Base-by-base conservation (phyloP, 176 grass and related monocot species). In the Puya raimondii region DNA sequence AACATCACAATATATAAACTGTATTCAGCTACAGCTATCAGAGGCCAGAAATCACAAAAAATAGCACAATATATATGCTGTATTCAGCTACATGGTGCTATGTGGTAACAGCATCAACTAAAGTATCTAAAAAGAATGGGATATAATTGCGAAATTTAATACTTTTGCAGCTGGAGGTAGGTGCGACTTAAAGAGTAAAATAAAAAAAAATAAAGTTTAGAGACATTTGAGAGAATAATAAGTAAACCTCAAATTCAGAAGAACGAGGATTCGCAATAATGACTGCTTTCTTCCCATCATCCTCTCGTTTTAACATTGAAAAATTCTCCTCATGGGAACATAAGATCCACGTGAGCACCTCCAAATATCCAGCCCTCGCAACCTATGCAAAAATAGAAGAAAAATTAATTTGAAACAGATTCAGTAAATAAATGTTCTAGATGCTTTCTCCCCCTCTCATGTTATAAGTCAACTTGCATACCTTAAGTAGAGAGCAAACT, bases 321-420 rank as follows among this genome's bases (percentile, higher is more conserved):
- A 99, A 99, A 69, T 93, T 99, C 73, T 99, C 94, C 69, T 99
- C 94, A 9, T 84, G 80, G 33, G 94, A 99, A 74, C 82, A 84
- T 54, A 99, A 86, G 68, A 90, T 59, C 81, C 91, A 99, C 27
- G 89, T 99, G 53, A 99, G 77, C 70, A 99, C 94, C 80, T 99
- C 94, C 94, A 99, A 88, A 83, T 99, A 99, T 52, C 94, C 89
- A 68, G 87, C 89, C 86, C 84, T 90, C 48, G 94, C 78, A 82
- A 99, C 85, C 94, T 99, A 74, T 29, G 51, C 58, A 76, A 26
- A 76, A n/a, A 76, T 61, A 69, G 15, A 29, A 15, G 21, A 47
- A 18, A 29, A 59, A 12, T 47, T 54, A 52, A 67, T 11, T 14
- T 11, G 14, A 33, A 6, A 33, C 25, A 26, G 25, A 26, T 26